Evolutionary conservation across 345 rosid genomes (phyloP), one percentile per base, ranked within the genome.

Genomic region (Noccaea bulbosa): DNA sequence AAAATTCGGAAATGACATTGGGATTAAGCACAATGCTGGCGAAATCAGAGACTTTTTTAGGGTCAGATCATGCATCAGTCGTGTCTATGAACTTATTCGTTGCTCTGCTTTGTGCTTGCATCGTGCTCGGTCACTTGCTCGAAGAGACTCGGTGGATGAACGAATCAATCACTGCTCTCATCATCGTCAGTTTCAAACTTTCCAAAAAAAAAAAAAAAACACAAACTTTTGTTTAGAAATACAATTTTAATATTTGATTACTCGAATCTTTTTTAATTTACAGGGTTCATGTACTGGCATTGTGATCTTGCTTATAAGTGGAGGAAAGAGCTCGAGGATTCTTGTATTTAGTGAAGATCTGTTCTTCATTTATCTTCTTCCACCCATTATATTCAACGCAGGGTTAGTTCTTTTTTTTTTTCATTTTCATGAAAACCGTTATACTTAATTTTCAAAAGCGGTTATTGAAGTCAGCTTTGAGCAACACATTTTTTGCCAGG

Each of bases 341-440:
- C 75, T 91, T 43, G 93, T 91, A 41, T 94, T 94, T 79, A 91
- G 95, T 83, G 99, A 94, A 83, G 99, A 94, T 67, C 75, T 94
- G 22, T 94, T 94, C 88, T 94, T 94, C 57, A 94, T 91, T 69
- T 94, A 94, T 81, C 92, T 94, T 72, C 99, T 94, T 68, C 99
- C 99, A 11, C 99, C 99, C 0, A 94, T 94, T 61, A 91, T 94
- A 67, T 94, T 93, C 64, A 94, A 94, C 62, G 99, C 99, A 0
- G 99, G 99, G 99, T 89, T 39, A 78, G 88, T 79, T 38, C 48
- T 34, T 10, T 0, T 24, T 24, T 24, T 3, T 24, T 17, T 24
- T 2, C 0, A 32, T 27, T 22, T 49, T 32, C 8, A 4, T 45
- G 17, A 6, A 40, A 34, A 14, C 40, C 33, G 48, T 41, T 70